Conservation (phyloP, 2,329 filamentous ascomycete species). For the Dothideomycetidae sp. region DNA sequence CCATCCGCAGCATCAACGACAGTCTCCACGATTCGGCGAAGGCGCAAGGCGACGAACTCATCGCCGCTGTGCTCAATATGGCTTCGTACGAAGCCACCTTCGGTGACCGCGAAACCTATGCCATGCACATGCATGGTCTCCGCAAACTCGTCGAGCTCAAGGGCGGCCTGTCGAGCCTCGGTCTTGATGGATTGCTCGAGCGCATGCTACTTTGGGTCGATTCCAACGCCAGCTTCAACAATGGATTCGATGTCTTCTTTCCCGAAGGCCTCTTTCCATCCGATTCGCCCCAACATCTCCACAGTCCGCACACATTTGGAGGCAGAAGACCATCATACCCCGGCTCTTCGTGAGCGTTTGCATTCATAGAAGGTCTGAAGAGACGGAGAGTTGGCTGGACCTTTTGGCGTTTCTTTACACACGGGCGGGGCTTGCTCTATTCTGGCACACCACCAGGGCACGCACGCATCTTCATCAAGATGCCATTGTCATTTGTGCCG, state of each 20-base stretch:
- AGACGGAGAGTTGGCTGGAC: too few relatives aligned
- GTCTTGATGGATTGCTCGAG: conserved; percentile 32
- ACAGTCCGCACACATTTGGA: conserved; percentile 13
- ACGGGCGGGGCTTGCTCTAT: too few relatives aligned
- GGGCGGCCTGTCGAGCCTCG: conserved; percentile 30
- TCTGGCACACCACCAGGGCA: too few relatives aligned
- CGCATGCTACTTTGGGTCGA: conserved; percentile 38
- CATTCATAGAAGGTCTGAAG: too few relatives aligned
- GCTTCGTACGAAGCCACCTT: conserved; percentile 40
- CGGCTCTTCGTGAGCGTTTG: conserved; percentile 2
- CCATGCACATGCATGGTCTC: conserved; percentile 36
- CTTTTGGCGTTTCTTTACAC: too few relatives aligned
- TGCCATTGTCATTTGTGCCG: too few relatives aligned
- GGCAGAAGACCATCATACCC: neutral
- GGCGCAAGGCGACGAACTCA: conserved; percentile 28
- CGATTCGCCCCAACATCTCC: conserved; percentile 12
- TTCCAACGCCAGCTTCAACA: conserved; percentile 18
- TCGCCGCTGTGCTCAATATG: conserved; percentile 38
- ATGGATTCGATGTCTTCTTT: conserved; percentile 18
- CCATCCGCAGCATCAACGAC: conserved; percentile 31
- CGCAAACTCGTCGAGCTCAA: conserved; percentile 30
- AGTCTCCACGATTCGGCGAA: conserved; percentile 22
- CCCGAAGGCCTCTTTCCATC: conserved; percentile 14
- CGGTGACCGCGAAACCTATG: conserved; percentile 29
- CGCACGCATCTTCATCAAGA: too few relatives aligned